Conservation (phyloP, 768 basidiomycete genomes). For the Kwoniella sp. region DNA sequence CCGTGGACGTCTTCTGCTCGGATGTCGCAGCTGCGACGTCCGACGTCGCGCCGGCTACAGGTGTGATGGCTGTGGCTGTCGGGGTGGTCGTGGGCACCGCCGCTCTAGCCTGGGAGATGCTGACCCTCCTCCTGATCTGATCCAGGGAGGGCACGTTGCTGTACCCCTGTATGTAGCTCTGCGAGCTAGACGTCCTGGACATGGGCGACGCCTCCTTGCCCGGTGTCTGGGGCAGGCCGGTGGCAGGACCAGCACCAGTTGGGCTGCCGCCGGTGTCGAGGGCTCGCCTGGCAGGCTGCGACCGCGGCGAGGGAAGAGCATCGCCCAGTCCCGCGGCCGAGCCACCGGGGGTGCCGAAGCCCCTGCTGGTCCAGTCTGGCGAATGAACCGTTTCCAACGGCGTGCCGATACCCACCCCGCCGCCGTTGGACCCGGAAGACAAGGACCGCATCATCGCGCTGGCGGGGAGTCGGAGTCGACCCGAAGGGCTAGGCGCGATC, state of each 20-base stretch:
- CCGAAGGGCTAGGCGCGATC: constrained; percentile 13
- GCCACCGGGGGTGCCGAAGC: background rate
- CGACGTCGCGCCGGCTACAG: background rate
- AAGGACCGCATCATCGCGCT: constrained; percentile 35
- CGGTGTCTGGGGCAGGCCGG: background rate
- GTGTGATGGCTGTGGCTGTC: background rate
- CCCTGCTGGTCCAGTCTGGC: constrained; percentile 3
- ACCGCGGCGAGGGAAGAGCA: too few species aligned
- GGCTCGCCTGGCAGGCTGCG: too few species aligned
- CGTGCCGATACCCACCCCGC: background rate
- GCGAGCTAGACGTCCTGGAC: constrained; percentile 12
- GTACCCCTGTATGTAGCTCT: constrained; percentile 35
- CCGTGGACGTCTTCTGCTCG: background rate
- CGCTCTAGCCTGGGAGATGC: constrained; percentile 6
- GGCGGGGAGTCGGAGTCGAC: constrained; percentile 30
- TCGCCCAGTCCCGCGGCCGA: background rate
- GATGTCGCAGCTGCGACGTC: too few species aligned
- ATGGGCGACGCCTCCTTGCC: constrained; percentile 4
- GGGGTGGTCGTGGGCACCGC: background rate
- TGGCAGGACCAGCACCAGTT: background rate
- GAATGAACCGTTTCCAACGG: constrained; percentile 6
- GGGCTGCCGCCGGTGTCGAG: background rate
- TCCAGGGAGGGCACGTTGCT: constrained; percentile 37
- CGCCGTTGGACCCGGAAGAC: constrained; percentile 11
- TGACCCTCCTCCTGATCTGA: constrained; percentile 30